These are phyloP conservation scores for Naumovozyma baii DNA, from an alignment of 805 yeast species.

Conservation along the genomic window DNA sequence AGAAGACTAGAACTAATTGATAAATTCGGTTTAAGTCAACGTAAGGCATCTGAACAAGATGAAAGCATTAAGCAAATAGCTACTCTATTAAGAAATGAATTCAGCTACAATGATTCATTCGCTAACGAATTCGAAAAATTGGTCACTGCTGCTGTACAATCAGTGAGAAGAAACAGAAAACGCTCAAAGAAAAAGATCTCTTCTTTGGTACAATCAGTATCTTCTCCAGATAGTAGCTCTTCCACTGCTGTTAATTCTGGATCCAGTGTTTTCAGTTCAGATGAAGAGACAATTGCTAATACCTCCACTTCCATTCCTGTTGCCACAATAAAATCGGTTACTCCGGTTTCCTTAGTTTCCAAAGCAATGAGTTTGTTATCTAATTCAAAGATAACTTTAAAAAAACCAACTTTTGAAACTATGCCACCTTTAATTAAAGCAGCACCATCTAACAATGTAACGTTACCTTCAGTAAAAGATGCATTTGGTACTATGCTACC, in stretches of 20 bases:
- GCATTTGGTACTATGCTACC: background rate
- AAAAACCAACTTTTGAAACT: too few species aligned
- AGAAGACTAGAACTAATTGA: conserved; percentile 83
- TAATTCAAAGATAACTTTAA: too few species aligned
- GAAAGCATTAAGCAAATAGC: conserved; percentile 71
- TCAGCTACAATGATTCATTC: conserved; percentile 45
- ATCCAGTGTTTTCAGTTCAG: background rate
- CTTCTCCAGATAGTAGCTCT: background rate
- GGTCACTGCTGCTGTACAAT: conserved; percentile 88
- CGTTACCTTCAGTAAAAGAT: background rate
- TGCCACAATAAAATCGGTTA: too few species aligned
- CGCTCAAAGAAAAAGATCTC: conserved; percentile 44
- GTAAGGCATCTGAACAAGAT: conserved; percentile 90
- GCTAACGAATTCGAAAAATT: conserved; percentile 74
- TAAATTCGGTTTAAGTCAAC: conserved; percentile 44
- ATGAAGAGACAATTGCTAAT: background rate
- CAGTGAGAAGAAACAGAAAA: conserved; percentile 80
- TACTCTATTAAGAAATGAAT: conserved; percentile 63
- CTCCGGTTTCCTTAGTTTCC: too few species aligned
- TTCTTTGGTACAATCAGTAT: conserved; percentile 8
- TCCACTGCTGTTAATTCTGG: background rate
- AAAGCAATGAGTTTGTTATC: too few species aligned
- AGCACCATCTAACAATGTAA: background rate
- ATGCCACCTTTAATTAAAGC: background rate
- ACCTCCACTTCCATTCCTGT: conserved; percentile 10